These are phyloP conservation scores for Chenopodium suecicum DNA, from an alignment of 148 eudicot species.

Conservation along the genomic window DNA sequence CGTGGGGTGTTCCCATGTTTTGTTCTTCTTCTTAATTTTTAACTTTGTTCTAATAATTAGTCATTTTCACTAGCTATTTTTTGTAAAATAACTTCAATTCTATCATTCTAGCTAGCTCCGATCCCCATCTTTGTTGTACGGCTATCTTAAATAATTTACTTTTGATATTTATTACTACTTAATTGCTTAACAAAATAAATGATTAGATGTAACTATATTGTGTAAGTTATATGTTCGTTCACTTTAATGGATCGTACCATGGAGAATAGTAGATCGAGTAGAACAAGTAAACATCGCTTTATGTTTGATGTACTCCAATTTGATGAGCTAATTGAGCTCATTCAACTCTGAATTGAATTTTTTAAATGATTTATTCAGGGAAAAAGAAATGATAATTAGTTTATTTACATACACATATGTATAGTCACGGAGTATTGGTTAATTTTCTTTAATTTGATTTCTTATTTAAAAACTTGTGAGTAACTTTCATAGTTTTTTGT, in stretches of 20 bases:
- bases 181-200: not conserved
- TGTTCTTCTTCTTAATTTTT: not conserved
- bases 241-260: not conserved
- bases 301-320: too few relatives aligned
- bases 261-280: not conserved
- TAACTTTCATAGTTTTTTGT: too few relatives aligned
- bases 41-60: not conserved
- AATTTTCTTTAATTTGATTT: not conserved
- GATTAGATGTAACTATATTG: not conserved
- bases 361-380: too few relatives aligned
- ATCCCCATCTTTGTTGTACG: not conserved
- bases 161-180: not conserved
- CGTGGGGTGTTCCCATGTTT: constrained; percentile 16
- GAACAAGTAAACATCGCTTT: too few relatives aligned
- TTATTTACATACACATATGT: not conserved
- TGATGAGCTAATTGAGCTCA: too few relatives aligned
- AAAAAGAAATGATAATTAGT: too few relatives aligned
- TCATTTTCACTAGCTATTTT: not conserved
- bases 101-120: not conserved
- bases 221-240: not conserved
- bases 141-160: not conserved
- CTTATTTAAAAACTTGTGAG: not conserved
- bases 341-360: too few relatives aligned
- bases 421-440: not conserved
- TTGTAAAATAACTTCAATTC: not conserved